Percentiles rank a stretch among this genome's conserved stretches.
Conservation (phyloP, 2,329 filamentous ascomycete genomes). For the Cryoendolithus antarcticus region DNA sequence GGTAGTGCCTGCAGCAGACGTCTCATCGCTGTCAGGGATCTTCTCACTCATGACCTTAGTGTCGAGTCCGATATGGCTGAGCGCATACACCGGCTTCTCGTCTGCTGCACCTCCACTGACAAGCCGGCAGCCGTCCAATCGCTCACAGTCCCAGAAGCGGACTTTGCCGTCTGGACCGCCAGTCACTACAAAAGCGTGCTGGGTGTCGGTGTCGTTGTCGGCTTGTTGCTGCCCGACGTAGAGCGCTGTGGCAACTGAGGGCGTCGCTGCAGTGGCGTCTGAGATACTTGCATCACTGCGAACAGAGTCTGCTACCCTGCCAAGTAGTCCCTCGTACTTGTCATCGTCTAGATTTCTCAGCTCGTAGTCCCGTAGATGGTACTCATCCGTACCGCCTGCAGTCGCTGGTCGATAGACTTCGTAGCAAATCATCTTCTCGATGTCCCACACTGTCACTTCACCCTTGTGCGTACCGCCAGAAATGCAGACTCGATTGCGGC, state of each 20-base stretch:
- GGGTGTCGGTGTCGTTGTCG: constrained; percentile 57
- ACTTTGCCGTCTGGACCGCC: constrained; percentile 83
- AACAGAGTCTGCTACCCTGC: constrained; percentile 65
- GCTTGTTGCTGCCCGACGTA: constrained; percentile 57
- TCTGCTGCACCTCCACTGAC: constrained; percentile 60
- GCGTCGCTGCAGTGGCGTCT: constrained; percentile 4
- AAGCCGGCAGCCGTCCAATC: constrained; percentile 64
- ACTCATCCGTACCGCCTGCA: constrained; percentile 36
- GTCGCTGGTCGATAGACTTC: constrained; percentile 69
- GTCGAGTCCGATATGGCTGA: constrained; percentile 27
- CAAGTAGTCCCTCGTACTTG: constrained; percentile 72
- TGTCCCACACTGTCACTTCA: constrained; percentile 89
- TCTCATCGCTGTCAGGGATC: constrained; percentile 6
- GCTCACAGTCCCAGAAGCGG: constrained; percentile 81
- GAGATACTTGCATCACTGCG: constrained; percentile 34
- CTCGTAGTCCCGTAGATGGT: constrained; percentile 53
- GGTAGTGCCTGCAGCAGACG: constrained; percentile 9
- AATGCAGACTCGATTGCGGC: constrained; percentile 76
- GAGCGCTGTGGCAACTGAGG: constrained; percentile 60
- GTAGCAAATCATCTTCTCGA: constrained; percentile 77
- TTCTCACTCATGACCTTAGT: constrained; percentile 29
- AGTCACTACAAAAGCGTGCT: constrained; percentile 73
- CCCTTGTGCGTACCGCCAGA: constrained; percentile 76
- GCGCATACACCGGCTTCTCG: constrained; percentile 57
- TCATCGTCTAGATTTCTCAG: constrained; percentile 87